Conservation (phyloP, 2,329 filamentous ascomycete genomes). For the Mycocentrospora acerina region DNA sequence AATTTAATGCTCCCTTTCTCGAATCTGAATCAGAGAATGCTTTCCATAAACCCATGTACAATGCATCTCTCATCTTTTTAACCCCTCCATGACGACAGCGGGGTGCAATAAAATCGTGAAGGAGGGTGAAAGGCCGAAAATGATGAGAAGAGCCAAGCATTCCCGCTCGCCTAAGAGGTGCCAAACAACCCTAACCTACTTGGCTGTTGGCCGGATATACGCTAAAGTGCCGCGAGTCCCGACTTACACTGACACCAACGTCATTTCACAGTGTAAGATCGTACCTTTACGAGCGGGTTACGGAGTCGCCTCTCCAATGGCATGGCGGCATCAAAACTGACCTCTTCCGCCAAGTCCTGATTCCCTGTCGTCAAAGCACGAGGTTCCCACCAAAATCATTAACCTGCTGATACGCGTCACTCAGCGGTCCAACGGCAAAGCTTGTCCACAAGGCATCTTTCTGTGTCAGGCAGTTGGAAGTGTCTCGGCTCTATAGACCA, state of each 20-base stretch:
- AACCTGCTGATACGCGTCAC: slow-evolving; percentile 14
- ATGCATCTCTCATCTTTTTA: slow-evolving; percentile 1
- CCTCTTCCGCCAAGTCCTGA: slow-evolving; percentile 16
- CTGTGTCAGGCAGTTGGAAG: slow-evolving; percentile 9
- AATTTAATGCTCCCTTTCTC: background rate
- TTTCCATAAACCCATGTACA: slow-evolving; percentile 2
- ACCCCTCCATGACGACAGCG: slow-evolving; percentile 15
- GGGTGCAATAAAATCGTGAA: too few species aligned
- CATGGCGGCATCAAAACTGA: slow-evolving; percentile 2
- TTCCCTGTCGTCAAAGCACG: slow-evolving; percentile 9
- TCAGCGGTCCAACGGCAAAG: slow-evolving; percentile 23
- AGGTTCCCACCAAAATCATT: slow-evolving; percentile 7
- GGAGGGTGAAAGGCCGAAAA: slow-evolving; percentile 9
- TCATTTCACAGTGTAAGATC: slow-evolving; percentile 15
- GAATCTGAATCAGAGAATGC: background rate
- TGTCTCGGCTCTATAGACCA: slow-evolving; percentile 7
- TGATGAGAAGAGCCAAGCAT: slow-evolving; percentile 24
- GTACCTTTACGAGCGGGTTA: slow-evolving; percentile 10
- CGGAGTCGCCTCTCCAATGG: slow-evolving; percentile 12
- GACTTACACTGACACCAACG: slow-evolving; percentile 9
- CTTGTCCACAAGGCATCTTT: slow-evolving; percentile 25
- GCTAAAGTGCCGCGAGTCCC: slow-evolving; percentile 2
- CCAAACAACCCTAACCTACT: slow-evolving; percentile 12
- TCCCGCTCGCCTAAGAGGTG: slow-evolving; percentile 23
- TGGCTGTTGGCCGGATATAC: slow-evolving; percentile 12